Evolutionary conservation across 2,329 filamentous ascomycete genomes (phyloP).

Genomic region (Lachnellula hyalina): DNA sequence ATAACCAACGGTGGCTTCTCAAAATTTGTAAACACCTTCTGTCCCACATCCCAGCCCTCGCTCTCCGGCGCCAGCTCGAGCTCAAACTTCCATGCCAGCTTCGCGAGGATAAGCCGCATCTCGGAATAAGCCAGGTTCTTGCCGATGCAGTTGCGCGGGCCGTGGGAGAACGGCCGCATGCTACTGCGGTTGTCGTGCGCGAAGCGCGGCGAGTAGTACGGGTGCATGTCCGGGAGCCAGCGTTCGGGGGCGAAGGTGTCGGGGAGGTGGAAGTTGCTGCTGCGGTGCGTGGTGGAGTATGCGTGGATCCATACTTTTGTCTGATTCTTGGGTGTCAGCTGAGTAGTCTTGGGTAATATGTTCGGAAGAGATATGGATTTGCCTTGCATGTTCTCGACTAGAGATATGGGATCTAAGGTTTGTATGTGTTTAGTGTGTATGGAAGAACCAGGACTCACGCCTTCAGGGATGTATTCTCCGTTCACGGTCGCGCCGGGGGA

Average conservation of each 20-base stretch:
- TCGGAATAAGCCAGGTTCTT: constrained; percentile 9
- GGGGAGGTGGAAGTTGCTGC: constrained; percentile 6
- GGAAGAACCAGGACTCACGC: background rate
- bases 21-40: constrained; percentile 9
- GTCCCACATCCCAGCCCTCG: constrained; percentile 3
- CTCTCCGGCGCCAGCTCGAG: constrained; percentile 1
- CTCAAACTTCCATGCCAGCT: constrained; percentile 10
- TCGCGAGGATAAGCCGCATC: constrained; percentile 14
- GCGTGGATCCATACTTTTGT: background rate
- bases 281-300: background rate
- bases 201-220: background rate
- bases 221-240: constrained; percentile 25
- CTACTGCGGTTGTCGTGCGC: constrained; percentile 1
- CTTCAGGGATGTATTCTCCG: background rate
- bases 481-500: background rate
- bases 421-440: background rate
- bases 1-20: constrained; percentile 3
- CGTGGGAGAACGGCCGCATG: constrained; percentile 5
- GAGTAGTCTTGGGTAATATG: background rate
- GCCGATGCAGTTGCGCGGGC: constrained; percentile 8
- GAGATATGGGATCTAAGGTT: background rate
- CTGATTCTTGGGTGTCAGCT: background rate
- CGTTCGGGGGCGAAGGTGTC: constrained; percentile 16
- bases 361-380: background rate
- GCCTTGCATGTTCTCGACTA: no score